A percentile compares a stretch with the other conserved stretches of the same genome.
These are phyloP conservation scores for Hypsizygus ulmarius DNA, from an alignment of 1,284 basidiomycete genomes.

Conservation along the genomic window DNA sequence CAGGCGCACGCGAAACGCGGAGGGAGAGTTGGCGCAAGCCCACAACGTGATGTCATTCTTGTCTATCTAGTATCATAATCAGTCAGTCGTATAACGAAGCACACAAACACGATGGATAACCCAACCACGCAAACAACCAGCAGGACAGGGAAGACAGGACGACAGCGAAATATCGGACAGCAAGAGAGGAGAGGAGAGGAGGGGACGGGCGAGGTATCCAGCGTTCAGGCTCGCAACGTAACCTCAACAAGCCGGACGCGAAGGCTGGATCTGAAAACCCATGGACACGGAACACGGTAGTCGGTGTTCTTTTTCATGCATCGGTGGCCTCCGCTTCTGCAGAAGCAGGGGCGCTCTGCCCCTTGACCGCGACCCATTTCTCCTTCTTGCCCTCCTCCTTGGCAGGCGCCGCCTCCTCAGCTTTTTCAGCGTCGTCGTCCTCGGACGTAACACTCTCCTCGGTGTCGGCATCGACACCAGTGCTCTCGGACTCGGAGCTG, in stretches of 20 bases:
- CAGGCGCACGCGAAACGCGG: neutral
- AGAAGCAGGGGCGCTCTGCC: slow-evolving; percentile 21
- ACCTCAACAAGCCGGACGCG: neutral
- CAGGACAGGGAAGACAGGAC: slow-evolving; percentile 5
- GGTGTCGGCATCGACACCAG: slow-evolving; percentile 65
- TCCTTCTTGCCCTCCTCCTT: slow-evolving; percentile 46
- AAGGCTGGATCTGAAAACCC: no score
- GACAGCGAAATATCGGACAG: slow-evolving; percentile 5
- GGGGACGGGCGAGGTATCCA: slow-evolving; percentile 4
- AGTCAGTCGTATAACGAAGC: slow-evolving; percentile 15
- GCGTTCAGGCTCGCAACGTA: neutral
- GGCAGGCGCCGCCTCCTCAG: slow-evolving; percentile 24
- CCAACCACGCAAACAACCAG: slow-evolving; percentile 21
- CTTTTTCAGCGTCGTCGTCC: slow-evolving; percentile 51
- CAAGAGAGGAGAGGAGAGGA: slow-evolving; percentile 10
- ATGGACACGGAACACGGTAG: slow-evolving; percentile 3
- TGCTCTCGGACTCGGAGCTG: slow-evolving; percentile 55
- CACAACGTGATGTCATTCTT: slow-evolving; percentile 24
- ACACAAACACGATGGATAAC: slow-evolving; percentile 20
- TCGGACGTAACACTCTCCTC: slow-evolving; percentile 75
- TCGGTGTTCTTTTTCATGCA: slow-evolving; percentile 15
- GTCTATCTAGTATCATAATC: slow-evolving; percentile 19
- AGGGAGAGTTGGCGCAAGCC: slow-evolving; percentile 9
- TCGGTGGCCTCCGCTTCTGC: slow-evolving; percentile 18
- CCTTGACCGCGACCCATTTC: slow-evolving; percentile 70